These are phyloP conservation scores for Phytopythium boreale DNA, from an alignment of 352 stramenopile species.

Conservation along the genomic window DNA sequence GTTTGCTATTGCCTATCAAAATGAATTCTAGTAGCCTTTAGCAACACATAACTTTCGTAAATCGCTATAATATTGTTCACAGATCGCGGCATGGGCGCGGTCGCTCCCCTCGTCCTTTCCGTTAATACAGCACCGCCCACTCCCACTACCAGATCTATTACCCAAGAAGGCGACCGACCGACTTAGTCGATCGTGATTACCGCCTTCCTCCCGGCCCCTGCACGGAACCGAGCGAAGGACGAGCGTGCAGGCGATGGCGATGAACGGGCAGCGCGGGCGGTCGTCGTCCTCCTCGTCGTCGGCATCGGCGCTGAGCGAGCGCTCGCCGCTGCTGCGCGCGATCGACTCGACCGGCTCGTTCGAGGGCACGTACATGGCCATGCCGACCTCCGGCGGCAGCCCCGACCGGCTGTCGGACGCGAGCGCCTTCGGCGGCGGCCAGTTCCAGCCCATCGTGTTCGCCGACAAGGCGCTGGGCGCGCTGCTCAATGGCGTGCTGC, in stretches of 20 bases:
- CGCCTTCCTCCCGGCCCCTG: too few relatives aligned
- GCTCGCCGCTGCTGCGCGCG: slow-evolving; percentile 63
- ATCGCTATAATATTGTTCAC: too few relatives aligned
- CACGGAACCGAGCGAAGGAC: not conserved
- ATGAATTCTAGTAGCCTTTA: too few relatives aligned
- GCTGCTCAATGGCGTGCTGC: slow-evolving; percentile 71
- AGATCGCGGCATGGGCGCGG: too few relatives aligned
- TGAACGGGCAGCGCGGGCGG: slow-evolving; percentile 3
- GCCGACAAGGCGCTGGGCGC: slow-evolving; percentile 70
- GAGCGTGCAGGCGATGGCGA: slow-evolving; percentile 2
- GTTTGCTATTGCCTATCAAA: too few relatives aligned
- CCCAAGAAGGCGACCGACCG: too few relatives aligned
- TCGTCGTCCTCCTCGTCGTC: slow-evolving; percentile 7
- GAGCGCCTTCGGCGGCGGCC: slow-evolving; percentile 12
- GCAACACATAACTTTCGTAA: too few relatives aligned
- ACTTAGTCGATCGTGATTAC: too few relatives aligned
- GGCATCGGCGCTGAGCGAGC: slow-evolving; percentile 37
- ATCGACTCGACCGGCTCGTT: slow-evolving; percentile 53
- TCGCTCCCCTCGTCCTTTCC: too few relatives aligned
- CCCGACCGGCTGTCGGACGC: slow-evolving; percentile 25
- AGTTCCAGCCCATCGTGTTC: slow-evolving; percentile 78
- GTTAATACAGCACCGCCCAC: too few relatives aligned
- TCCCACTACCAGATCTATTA: too few relatives aligned
- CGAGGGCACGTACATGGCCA: slow-evolving; percentile 75
- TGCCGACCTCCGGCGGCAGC: slow-evolving; percentile 30